Base-by-base conservation (phyloP, 2,329 filamentous ascomycete species). In the Oidium heveae region DNA sequence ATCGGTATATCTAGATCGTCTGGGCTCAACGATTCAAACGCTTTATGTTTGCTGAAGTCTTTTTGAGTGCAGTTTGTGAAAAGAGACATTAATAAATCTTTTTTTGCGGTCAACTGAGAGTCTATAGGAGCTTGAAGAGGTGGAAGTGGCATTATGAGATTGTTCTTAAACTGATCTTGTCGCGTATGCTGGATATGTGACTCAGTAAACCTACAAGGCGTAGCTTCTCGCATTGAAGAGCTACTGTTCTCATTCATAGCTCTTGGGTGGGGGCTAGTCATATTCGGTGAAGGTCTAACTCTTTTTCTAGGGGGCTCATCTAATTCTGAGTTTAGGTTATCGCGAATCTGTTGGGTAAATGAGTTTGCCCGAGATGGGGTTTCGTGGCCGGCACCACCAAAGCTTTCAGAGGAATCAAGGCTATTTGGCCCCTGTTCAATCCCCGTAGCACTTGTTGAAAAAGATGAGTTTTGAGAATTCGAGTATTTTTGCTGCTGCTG, bases 1-100 rank as follows among this genome's bases (percentile, higher is more conserved):
- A 98, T 86, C 1, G 91, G 89, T 65, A 91, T 82, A 63, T 98
- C 91, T 22, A 96, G 75, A 60, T 98, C 89, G 41, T 81, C 71
- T 0, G 85, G 79, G 1, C 79, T 82, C 55, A 95, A 74, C 10
- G 79, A 80, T 51, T 80, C 73, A 41, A 98, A 76, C 41, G 84
- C 82, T 12, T 87, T 83, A 62, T 89, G 82, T 55, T 82, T 80
- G 1, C 79, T 75, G 58, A 72, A 81, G 59, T 93, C 84, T 8
- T 77, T 79, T 12, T 79, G 73, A 7, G 76, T 74, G 54, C 82
- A 83, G 18, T 54, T 52, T 62, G 88, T 77, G 63, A 94, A 91
- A 8, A 96, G 72, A 24, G 82, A 81, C 72, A 93, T 84, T 24
- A 94, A 73, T 58, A 86, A 72, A 59, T 82, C 82, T 58, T 87